Evolutionary conservation across 768 basidiomycete genomes (phyloP).

Genomic region (Mycena venus): DNA sequence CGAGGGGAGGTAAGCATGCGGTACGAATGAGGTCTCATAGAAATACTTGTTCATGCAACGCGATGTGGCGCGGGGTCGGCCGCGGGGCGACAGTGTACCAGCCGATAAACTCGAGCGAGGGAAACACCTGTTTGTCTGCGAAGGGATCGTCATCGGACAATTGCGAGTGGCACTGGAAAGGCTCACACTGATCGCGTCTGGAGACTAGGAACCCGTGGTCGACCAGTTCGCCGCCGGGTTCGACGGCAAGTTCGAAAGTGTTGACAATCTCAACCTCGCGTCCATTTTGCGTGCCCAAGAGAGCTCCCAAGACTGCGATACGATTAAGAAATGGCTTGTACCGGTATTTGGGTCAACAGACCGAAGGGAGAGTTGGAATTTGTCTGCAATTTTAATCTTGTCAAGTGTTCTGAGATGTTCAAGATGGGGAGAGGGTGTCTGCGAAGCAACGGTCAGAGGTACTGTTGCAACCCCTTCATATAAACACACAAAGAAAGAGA

Average conservation of each 20-base stretch:
- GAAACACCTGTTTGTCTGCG: constrained; percentile 97
- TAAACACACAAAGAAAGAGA: constrained; percentile 77
- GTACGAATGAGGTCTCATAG: neutral
- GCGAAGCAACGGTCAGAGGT: constrained; percentile 40
- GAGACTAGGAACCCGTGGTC: constrained; percentile 88
- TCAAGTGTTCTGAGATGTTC: constrained; percentile 96
- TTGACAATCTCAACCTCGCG: constrained; percentile 98
- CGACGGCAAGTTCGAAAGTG: constrained; percentile 90
- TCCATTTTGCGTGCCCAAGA: constrained; percentile 94
- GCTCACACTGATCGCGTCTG: constrained; percentile 87
- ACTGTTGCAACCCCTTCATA: neutral
- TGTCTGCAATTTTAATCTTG: constrained; percentile 84
- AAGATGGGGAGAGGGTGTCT: constrained; percentile 98
- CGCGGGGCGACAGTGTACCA: constrained; percentile 94
- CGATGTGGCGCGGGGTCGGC: constrained; percentile 82
- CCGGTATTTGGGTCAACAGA: constrained; percentile 47
- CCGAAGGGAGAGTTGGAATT: constrained; percentile 74
- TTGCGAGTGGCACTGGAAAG: neutral
- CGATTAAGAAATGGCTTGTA: neutral
- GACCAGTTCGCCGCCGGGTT: constrained; percentile 68
- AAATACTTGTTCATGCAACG: constrained; percentile 87
- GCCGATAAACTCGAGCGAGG: constrained; percentile 95
- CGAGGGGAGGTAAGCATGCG: neutral
- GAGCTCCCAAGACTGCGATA: constrained; percentile 85
- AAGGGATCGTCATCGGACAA: constrained; percentile 16